These are phyloP conservation scores for Cytospora schulzeri DNA, from an alignment of 2,329 filamentous ascomycete species.

Conservation along the genomic window DNA sequence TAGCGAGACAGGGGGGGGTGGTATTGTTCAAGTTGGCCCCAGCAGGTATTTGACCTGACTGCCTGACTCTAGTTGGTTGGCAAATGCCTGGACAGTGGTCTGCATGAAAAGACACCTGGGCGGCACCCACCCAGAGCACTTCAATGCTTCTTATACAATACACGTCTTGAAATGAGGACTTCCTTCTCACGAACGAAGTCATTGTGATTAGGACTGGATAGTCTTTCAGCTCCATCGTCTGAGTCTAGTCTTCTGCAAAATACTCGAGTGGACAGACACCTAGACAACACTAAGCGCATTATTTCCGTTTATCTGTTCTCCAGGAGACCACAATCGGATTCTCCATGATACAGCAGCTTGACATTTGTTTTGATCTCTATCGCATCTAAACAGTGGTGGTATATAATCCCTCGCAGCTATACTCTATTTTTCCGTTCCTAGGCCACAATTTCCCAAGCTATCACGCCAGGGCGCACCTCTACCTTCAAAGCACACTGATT, in stretches of 20 bases:
- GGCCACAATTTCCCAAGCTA: neutral
- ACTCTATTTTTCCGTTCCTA: neutral
- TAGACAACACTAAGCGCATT: too few species aligned
- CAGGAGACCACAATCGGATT: neutral
- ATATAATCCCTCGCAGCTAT: neutral
- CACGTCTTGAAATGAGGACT: neutral
- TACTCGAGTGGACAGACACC: too few species aligned
- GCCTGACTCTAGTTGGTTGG: too few species aligned
- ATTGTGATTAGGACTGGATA: too few species aligned
- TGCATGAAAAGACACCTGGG: too few species aligned
- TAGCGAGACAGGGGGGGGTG: conserved; percentile 29
- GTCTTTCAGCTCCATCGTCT: too few species aligned
- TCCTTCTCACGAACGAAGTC: too few species aligned
- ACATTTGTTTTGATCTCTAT: neutral
- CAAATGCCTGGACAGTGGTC: too few species aligned
- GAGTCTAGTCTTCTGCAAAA: neutral
- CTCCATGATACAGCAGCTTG: neutral
- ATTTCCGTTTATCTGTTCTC: neutral
- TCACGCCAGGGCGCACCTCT: neutral
- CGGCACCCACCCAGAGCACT: too few species aligned
- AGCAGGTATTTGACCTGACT: too few species aligned
- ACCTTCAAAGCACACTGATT: neutral
- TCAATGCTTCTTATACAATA: conserved; percentile 1
- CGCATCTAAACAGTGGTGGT: conserved; percentile 1
- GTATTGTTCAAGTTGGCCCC: too few species aligned